Evolutionary conservation across 2,329 filamentous ascomycete genomes (phyloP).

Genomic region (Pseudogymnoascus sp.): DNA sequence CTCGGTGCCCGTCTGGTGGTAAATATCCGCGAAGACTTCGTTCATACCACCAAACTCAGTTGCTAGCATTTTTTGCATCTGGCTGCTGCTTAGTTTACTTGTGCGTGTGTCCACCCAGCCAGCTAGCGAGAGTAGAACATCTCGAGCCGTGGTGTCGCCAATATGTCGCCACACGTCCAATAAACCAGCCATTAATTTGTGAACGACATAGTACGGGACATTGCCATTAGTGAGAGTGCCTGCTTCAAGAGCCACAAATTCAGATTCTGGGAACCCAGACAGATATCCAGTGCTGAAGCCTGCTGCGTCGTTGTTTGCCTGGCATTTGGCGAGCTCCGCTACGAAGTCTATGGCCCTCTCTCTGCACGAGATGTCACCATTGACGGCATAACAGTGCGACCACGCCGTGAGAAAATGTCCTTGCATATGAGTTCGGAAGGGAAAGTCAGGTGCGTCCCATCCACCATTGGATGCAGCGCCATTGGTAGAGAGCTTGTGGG

Average conservation of each 20-base stretch:
- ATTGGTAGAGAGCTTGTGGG: constrained; percentile 38
- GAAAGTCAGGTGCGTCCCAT: constrained; percentile 46
- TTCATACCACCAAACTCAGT: constrained; percentile 48
- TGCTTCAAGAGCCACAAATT: constrained; percentile 36
- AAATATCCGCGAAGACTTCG: constrained; percentile 40
- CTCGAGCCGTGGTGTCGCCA: constrained; percentile 34
- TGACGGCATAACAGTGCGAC: constrained; percentile 38
- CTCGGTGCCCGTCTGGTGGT: constrained; percentile 36
- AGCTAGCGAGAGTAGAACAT: constrained; percentile 36
- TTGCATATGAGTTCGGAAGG: constrained; percentile 43
- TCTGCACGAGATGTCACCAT: constrained; percentile 33
- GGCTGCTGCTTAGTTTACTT: constrained; percentile 30
- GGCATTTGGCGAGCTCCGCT: constrained; percentile 39
- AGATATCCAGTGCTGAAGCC: constrained; percentile 40
- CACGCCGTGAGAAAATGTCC: constrained; percentile 43
- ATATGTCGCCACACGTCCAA: constrained; percentile 41
- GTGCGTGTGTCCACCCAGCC: constrained; percentile 42
- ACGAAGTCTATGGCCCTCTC: constrained; percentile 34
- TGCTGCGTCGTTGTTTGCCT: constrained; percentile 38
- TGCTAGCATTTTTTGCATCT: constrained; percentile 40
- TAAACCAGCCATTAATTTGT: constrained; percentile 35
- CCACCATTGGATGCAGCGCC: constrained; percentile 39
- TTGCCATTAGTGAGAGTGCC: constrained; percentile 39
- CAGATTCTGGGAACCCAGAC: constrained; percentile 43
- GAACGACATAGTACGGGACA: constrained; percentile 46